Evolutionary conservation across 768 basidiomycete species (phyloP).

Genomic region (Russula vinacea): DNA sequence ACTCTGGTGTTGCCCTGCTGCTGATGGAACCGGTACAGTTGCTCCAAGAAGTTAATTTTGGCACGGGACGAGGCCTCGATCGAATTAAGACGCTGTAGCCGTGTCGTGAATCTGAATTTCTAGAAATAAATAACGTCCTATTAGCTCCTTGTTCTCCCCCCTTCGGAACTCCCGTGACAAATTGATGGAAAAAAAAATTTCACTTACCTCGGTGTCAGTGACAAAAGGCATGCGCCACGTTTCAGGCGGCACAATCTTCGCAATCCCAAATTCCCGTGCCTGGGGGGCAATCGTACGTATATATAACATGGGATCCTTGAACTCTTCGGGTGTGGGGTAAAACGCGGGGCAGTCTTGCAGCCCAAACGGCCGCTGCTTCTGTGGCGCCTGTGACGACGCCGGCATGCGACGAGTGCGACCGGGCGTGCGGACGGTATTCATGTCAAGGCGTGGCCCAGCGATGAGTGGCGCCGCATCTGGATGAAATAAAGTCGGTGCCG

Average conservation of each 20-base stretch:
- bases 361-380: slow-evolving; percentile 70
- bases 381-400: slow-evolving; percentile 34
- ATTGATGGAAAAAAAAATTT: slow-evolving; percentile 30
- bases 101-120: slow-evolving; percentile 94
- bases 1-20: slow-evolving; percentile 91
- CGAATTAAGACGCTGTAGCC: slow-evolving; percentile 90
- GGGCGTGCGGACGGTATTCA: slow-evolving; percentile 67
- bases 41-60: slow-evolving; percentile 95
- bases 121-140: slow-evolving; percentile 35
- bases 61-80: slow-evolving; percentile 97
- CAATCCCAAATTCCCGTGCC: slow-evolving; percentile 81
- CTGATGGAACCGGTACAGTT: slow-evolving; percentile 93
- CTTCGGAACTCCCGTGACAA: slow-evolving; percentile 33
- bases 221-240: slow-evolving; percentile 97
- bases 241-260: slow-evolving; percentile 91
- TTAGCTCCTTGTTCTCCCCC: slow-evolving; percentile 30
- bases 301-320: slow-evolving; percentile 91
- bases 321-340: slow-evolving; percentile 87
- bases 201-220: slow-evolving; percentile 81
- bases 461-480: slow-evolving; percentile 50
- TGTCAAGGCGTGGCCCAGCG: slow-evolving; percentile 60
- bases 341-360: slow-evolving; percentile 87
- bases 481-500: slow-evolving; percentile 41
- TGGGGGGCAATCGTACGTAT: slow-evolving; percentile 73
- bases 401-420: slow-evolving; percentile 45